phyloP scores from a whole-genome alignment of 805 yeast species.

The Scheffersomyces amazonensis region DNA sequence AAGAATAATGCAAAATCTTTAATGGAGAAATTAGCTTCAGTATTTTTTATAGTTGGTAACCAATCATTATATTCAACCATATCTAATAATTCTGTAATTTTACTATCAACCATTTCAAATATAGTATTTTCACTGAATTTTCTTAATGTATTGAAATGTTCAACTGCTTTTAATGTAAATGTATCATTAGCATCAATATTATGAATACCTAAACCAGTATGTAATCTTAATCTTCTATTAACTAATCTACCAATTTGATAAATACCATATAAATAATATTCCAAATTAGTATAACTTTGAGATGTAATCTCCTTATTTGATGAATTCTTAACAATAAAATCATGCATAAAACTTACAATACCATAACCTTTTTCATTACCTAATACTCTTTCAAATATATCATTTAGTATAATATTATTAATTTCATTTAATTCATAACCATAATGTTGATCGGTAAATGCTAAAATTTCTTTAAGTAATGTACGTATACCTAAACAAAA shows the following conservation, averaged over 20 bases:
- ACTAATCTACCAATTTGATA: conserved; percentile 57
- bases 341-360: conserved; percentile 57
- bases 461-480: conserved; percentile 59
- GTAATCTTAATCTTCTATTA: conserved; percentile 31
- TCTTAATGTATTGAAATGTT: conserved; percentile 55
- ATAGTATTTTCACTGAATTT: conserved; percentile 75
- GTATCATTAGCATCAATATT: conserved; percentile 38
- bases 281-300: conserved; percentile 84
- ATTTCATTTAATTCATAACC: conserved; percentile 59
- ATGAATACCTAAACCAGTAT: conserved; percentile 38
- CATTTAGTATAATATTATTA: conserved; percentile 55
- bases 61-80: conserved; percentile 82
- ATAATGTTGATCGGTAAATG: conserved; percentile 64
- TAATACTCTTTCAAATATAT: conserved; percentile 65
- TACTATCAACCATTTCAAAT: conserved; percentile 77
- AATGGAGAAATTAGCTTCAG: conserved; percentile 69
- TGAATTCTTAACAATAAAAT: conserved; percentile 59
- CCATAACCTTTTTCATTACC: conserved; percentile 46
- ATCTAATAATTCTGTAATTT: conserved; percentile 76
- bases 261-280: conserved; percentile 77
- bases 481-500: conserved; percentile 74
- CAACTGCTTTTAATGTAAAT: conserved; percentile 47
- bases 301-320: conserved; percentile 86
- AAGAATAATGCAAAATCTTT: conserved; percentile 83
- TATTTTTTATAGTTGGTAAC: conserved; percentile 50